Evolutionary conservation across 495 filamentous ascomycete genomes (phyloP), one percentile per base, ranked within the genome.

Genomic region (Talaromyces nanjingensis): DNA sequence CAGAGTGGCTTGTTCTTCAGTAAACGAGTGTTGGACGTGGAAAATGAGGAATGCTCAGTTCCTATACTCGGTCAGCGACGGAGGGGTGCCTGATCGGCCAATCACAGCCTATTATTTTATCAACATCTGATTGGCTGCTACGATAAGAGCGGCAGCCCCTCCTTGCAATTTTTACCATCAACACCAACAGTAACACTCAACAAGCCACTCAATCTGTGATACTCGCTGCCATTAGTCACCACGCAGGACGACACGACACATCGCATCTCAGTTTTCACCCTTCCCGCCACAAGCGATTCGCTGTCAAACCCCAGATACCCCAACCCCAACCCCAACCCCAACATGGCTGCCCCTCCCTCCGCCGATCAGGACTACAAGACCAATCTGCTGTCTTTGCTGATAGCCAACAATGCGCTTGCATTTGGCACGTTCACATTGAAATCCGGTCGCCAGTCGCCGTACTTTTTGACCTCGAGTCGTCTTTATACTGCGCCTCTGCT

Each of bases 391-490:
- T 74, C 83, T 55, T 83, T 89, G 49, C 84, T 91, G 72, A 82
- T 94, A 69, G 74, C 78, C 42, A 87, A 86, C 75, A 85, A 85
- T 64, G 87, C 91, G 73, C 87, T 97, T 63, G 88, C 87, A 49
- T 97, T 98, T 78, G 93, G 94, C 72, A 86, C 83, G 69, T 97
- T 88, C 81, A 87, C 86, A 62, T 83, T 98, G 66, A 98, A 98
- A 76, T 97, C 93, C 62, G 88, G 89, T 67, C 92, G 94, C 66
- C 83, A 87, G 70, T 96, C 92, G 6, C 93, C 94, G n/a, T 97
- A 98, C 85, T 97, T 98, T 84, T 96, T 98, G 87, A 96, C 94
- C 76, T 91, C 92, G 18, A 91, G 91, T 34, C 84, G 88, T 67
- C 92, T 97, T 79, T 88, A 92, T 79, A 85, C 84, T 24, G 89